phyloP scores from a whole-genome alignment of 2,329 filamentous ascomycete genomes.

The Paracoccidioides brasiliensis region DNA sequence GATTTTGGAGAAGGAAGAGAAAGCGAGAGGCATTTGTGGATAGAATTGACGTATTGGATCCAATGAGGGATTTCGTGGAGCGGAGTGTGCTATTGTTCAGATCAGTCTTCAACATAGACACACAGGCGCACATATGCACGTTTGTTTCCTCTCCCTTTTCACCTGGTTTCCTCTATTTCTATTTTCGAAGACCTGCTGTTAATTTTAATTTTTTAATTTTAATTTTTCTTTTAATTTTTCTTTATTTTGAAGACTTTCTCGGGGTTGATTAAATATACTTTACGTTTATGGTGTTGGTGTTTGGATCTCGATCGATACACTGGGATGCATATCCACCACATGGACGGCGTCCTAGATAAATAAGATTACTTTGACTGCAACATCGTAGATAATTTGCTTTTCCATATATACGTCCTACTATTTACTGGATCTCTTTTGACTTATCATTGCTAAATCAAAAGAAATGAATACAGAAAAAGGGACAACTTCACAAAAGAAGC shows the following conservation, averaged over 20 bases:
- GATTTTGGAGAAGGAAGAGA: conserved; percentile 25
- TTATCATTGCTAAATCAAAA: no score
- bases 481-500: not conserved
- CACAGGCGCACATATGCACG: not conserved
- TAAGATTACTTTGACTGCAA: no score
- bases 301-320: not conserved
- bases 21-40: not conserved
- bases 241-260: not conserved
- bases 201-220: not conserved
- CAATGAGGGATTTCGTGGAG: not conserved
- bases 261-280: not conserved
- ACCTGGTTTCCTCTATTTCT: not conserved
- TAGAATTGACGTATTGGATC: not conserved
- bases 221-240: not conserved
- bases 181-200: not conserved
- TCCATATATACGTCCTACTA: no score
- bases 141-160: not conserved
- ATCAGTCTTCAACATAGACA: no score
- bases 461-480: not conserved
- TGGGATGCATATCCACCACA: not conserved
- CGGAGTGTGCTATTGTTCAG: not conserved
- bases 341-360: not conserved
- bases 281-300: not conserved
- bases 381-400: no score
- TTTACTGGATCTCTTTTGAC: no score